These are phyloP conservation scores for Ascochyta koolunga DNA, from an alignment of 2,329 filamentous ascomycete species.

Conservation along the genomic window DNA sequence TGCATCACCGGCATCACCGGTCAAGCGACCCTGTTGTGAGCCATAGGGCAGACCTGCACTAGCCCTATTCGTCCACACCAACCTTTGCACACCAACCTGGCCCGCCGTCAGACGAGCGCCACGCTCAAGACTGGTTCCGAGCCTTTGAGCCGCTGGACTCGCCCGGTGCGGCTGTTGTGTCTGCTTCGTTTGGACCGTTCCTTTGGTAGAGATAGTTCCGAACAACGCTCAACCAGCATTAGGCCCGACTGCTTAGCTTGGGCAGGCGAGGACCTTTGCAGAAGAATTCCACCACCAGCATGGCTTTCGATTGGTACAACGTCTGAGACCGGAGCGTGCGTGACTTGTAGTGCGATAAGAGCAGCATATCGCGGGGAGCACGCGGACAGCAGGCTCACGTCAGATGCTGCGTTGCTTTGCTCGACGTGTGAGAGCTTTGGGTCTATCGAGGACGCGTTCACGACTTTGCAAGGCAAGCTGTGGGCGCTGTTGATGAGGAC, in stretches of 20 bases:
- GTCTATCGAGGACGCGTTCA: too few relatives aligned
- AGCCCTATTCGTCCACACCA: slow-evolving; percentile 14
- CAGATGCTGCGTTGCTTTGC: not conserved
- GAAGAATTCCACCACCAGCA: not conserved
- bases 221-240: too few relatives aligned
- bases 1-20: slow-evolving; percentile 24
- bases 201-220: too few relatives aligned
- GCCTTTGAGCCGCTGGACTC: slow-evolving; percentile 7
- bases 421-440: not conserved
- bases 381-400: not conserved
- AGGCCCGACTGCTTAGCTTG: not conserved
- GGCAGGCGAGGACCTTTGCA: not conserved
- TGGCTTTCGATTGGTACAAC: not conserved
- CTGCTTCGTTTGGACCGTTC: too few relatives aligned
- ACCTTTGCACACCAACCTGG: slow-evolving; percentile 32
- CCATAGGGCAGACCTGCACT: slow-evolving; percentile 31
- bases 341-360: slow-evolving; percentile 20
- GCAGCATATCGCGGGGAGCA: slow-evolving; percentile 13
- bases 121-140: slow-evolving; percentile 9
- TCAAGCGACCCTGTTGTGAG: slow-evolving; percentile 22
- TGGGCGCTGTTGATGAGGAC: too few relatives aligned
- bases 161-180: not conserved
- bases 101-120: slow-evolving; percentile 11
- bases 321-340: slow-evolving; percentile 3
- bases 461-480: too few relatives aligned